A percentile compares a stretch with the other conserved stretches of the same genome.
Conservation (phyloP, 2,329 filamentous ascomycete genomes). For the Thelonectria blattea region DNA sequence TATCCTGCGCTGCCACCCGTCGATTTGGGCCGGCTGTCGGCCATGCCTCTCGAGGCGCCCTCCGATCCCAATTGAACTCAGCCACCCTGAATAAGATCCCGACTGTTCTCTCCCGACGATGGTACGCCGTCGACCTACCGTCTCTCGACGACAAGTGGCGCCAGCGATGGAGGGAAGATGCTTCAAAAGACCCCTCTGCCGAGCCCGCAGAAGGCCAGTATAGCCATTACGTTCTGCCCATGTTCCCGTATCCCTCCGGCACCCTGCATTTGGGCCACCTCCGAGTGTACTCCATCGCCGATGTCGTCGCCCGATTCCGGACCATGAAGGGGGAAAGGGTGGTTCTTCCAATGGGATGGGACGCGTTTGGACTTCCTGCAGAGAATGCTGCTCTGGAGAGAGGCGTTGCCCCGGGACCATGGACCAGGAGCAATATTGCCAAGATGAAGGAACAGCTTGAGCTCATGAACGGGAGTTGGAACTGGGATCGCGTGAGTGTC, state of each 20-base stretch:
- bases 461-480: constrained; percentile 80
- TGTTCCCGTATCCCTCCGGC: constrained; percentile 94
- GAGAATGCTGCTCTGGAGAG: constrained; percentile 90
- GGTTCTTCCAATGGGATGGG: constrained; percentile 92
- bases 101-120: constrained; percentile 34
- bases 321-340: constrained; percentile 77
- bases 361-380: constrained; percentile 88
- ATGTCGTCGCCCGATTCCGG: constrained; percentile 80
- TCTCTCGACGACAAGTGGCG: constrained; percentile 60
- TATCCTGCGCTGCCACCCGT: constrained; percentile 34
- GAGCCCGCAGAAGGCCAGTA: constrained; percentile 34
- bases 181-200: constrained; percentile 11
- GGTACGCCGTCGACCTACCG: constrained; percentile 54
- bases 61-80: constrained; percentile 24
- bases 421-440: constrained; percentile 81
- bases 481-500: constrained; percentile 77
- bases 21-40: constrained; percentile 19
- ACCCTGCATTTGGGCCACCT: constrained; percentile 86
- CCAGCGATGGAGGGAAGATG: constrained; percentile 47
- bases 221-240: constrained; percentile 77
- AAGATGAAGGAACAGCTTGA: constrained; percentile 85
- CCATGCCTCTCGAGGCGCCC: constrained; percentile 21
- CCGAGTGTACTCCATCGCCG: constrained; percentile 88
- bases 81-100: constrained; percentile 17
- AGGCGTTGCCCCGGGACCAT: constrained; percentile 76